Base-by-base conservation (phyloP, 352 stramenopile species). In the Thalassiosira mediterranea region DNA sequence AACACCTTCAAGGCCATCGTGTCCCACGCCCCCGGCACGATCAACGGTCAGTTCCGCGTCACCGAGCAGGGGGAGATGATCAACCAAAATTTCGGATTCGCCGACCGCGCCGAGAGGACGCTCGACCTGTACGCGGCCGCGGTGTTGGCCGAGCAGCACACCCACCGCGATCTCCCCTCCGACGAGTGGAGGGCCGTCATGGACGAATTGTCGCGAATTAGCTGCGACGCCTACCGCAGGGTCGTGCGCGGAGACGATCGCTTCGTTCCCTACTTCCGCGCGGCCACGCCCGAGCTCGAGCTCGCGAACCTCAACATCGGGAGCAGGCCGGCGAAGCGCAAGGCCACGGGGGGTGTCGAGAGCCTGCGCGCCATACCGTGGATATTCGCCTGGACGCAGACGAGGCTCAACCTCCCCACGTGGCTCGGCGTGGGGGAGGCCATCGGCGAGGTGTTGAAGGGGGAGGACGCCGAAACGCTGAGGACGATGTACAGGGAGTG, bases 301-400 rank as follows among this genome's bases (percentile, higher is more conserved):
- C 79, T 96, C 1, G 65, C 83, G 0, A 88, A 82, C 49, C 72
- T 96, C 4, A 96, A 96, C 73, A 93, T 96, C 75, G 93, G 93
- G 34, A 95, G 89, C 15, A 82, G 93, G 17, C 93, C 93, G 5
- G 88, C 91, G 1, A 96, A 96, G 72, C 63, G 93, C 47, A 95
- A 95, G 51, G 81, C 91, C 7, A 86, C 80, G 37, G 93, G 93
- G 28, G 91, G 91, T 31, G 90, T 96, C 0, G 93, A 96, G 72
- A 91, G 82, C 76, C 74, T 96, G 7, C 85, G 92, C 32, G 92
- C 92, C 3, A 96, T 96, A 72, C 93, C 93, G 38, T 96, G 93
- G 93, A 94, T 94, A 21, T 96, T 96, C 79, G 83, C 93, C 7
- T 96, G 91, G 91, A 95, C 89, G 1, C 92, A 96, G 77, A 95